phyloP scores from a whole-genome alignment of 2,329 filamentous ascomycete species.

The Colletotrichum australisinense region DNA sequence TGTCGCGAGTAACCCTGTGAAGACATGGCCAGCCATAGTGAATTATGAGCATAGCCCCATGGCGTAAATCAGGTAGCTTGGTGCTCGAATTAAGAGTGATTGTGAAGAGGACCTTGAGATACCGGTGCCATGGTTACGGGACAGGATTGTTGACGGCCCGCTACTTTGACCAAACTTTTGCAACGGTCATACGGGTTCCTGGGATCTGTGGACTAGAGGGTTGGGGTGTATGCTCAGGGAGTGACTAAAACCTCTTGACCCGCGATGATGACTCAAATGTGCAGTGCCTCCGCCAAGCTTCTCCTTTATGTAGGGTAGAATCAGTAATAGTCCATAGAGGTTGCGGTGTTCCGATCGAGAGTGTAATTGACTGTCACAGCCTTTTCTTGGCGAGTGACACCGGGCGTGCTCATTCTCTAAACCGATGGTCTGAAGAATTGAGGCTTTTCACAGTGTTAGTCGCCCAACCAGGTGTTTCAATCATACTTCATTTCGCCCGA shows the following conservation, averaged over 20 bases:
- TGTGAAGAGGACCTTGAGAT: neutral
- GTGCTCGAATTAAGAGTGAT: neutral
- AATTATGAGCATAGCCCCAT: neutral
- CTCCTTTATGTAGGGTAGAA: neutral
- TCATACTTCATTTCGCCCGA: neutral
- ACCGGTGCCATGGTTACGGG: neutral
- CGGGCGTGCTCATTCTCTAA: neutral
- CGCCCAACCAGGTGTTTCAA: neutral
- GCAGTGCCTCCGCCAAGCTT: too few relatives aligned
- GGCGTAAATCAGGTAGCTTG: neutral
- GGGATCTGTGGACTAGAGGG: neutral
- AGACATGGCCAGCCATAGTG: neutral
- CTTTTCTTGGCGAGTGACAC: neutral
- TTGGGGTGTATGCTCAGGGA: too few relatives aligned
- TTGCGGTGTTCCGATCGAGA: neutral
- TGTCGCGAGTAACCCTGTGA: neutral
- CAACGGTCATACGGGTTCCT: neutral
- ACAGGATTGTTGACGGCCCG: neutral
- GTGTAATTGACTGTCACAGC: neutral
- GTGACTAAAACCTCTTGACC: neutral
- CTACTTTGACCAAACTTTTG: neutral
- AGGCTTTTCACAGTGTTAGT: neutral
- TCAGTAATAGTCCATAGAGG: neutral
- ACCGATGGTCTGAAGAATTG: too few relatives aligned
- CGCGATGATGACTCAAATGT: neutral